phyloP scores from a whole-genome alignment of 2,329 filamentous ascomycete genomes.

The Fusarium nelsonii region DNA sequence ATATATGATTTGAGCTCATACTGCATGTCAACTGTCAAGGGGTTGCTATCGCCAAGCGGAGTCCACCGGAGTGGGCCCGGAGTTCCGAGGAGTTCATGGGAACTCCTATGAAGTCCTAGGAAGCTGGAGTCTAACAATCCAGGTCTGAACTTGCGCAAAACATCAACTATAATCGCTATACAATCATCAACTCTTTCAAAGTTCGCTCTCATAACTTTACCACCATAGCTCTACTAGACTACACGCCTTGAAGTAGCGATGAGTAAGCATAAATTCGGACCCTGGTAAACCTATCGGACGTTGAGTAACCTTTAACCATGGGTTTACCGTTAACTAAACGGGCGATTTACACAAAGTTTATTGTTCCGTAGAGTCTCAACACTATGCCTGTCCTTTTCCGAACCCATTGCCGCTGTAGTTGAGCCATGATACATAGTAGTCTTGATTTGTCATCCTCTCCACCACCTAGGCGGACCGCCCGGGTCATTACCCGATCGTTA shows the following conservation, averaged over 20 bases:
- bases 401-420: neutral
- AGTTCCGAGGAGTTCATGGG: conserved; percentile 38
- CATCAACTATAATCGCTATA: too few relatives aligned
- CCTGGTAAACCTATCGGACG: neutral
- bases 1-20: neutral
- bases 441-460: conserved; percentile 9
- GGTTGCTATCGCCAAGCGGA: neutral
- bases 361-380: neutral
- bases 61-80: conserved; percentile 1
- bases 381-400: neutral
- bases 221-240: too few relatives aligned
- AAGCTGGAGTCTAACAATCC: neutral
- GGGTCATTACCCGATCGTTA: conserved; percentile 2
- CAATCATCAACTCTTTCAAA: too few relatives aligned
- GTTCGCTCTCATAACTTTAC: too few relatives aligned
- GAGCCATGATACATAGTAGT: neutral
- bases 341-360: neutral
- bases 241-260: too few relatives aligned
- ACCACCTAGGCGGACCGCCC: conserved; percentile 1
- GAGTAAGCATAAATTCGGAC: neutral
- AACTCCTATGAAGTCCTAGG: conserved; percentile 8
- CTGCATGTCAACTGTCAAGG: neutral
- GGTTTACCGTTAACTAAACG: neutral
- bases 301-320: neutral
- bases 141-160: neutral